These are phyloP conservation scores for Colletotrichum sansevieriae DNA, from an alignment of 2,329 filamentous ascomycete genomes.

Conservation along the genomic window DNA sequence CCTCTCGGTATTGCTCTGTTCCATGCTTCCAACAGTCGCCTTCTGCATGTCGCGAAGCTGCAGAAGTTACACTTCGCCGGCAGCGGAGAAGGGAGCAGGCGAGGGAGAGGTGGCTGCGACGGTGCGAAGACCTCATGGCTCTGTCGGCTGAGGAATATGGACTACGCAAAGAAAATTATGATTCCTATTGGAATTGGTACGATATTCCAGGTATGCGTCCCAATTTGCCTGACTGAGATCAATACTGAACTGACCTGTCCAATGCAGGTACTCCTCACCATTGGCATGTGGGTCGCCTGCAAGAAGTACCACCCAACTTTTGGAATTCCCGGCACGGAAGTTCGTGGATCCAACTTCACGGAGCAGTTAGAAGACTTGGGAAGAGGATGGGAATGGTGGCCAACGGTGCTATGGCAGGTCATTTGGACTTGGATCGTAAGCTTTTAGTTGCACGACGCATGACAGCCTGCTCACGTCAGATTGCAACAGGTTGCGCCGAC, in stretches of 20 bases:
- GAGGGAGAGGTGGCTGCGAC: conserved; percentile 44
- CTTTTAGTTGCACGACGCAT: background rate
- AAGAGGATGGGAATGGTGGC: conserved; percentile 72
- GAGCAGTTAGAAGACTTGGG: conserved; percentile 58
- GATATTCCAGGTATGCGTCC: conserved; percentile 59
- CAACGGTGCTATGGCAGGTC: conserved; percentile 67
- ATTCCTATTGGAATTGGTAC: conserved; percentile 61
- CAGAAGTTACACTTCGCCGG: conserved; percentile 52
- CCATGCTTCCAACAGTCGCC: conserved; percentile 67
- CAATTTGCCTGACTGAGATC: background rate
- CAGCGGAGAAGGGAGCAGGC: background rate
- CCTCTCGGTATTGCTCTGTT: conserved; percentile 70
- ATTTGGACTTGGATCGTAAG: conserved; percentile 65
- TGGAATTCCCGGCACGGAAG: conserved; percentile 55
- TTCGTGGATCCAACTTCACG: conserved; percentile 50
- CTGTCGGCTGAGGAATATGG: conserved; percentile 52
- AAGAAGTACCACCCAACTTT: conserved; percentile 69
- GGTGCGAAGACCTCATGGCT: conserved; percentile 49
- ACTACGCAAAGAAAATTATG: conserved; percentile 56
- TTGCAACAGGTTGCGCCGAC: conserved; percentile 58
- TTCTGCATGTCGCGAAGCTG: conserved; percentile 62
- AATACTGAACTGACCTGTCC: conserved; percentile 6
- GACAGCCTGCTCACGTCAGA: background rate
- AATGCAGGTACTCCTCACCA: conserved; percentile 62
- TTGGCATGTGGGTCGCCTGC: conserved; percentile 68